Percentiles rank a stretch among this genome's conserved stretches.
These are phyloP conservation scores for Monosporozyma unispora DNA, from an alignment of 805 yeast genomes.

Conservation along the genomic window DNA sequence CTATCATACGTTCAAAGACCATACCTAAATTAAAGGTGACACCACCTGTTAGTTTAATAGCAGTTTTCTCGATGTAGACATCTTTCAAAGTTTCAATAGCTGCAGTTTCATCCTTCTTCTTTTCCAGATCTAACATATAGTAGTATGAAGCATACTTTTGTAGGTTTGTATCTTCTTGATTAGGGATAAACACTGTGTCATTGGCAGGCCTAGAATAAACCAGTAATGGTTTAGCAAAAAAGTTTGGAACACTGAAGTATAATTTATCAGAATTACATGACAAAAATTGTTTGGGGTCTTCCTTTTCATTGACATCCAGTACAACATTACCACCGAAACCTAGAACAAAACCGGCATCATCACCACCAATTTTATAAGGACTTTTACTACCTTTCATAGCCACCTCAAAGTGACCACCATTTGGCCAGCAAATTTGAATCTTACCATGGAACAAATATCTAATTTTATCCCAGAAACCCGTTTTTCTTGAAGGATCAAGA, in stretches of 20 bases:
- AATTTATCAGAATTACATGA: conserved; percentile 54
- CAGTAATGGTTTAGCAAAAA: conserved; percentile 42
- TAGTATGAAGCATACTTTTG: conserved; percentile 43
- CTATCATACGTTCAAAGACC: conserved; percentile 40
- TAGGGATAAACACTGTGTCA: conserved; percentile 39
- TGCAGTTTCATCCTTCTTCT: conserved; percentile 9
- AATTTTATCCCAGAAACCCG: conserved; percentile 92
- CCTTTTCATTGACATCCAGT: conserved; percentile 54
- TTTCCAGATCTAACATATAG: conserved; percentile 32
- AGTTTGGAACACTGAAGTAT: conserved; percentile 69
- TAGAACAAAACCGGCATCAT: conserved; percentile 68
- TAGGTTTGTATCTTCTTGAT: conserved; percentile 32
- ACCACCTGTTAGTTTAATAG: conserved; percentile 52
- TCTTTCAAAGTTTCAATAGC: conserved; percentile 19
- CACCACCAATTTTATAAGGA: conserved; percentile 64
- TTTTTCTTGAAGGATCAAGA: conserved; percentile 69
- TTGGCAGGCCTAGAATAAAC: conserved; percentile 50
- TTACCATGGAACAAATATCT: conserved; percentile 71
- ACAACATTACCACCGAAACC: conserved; percentile 56
- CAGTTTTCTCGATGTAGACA: conserved; percentile 40
- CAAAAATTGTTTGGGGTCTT: conserved; percentile 60
- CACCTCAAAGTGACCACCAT: conserved; percentile 45
- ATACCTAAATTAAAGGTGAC: conserved; percentile 51
- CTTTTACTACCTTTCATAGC: conserved; percentile 66
- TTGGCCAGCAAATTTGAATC: conserved; percentile 41